Percentiles rank a stretch among this genome's conserved stretches.
phyloP scores from a whole-genome alignment of 2,329 filamentous ascomycete species.

The Stemphylium vesicarium region DNA sequence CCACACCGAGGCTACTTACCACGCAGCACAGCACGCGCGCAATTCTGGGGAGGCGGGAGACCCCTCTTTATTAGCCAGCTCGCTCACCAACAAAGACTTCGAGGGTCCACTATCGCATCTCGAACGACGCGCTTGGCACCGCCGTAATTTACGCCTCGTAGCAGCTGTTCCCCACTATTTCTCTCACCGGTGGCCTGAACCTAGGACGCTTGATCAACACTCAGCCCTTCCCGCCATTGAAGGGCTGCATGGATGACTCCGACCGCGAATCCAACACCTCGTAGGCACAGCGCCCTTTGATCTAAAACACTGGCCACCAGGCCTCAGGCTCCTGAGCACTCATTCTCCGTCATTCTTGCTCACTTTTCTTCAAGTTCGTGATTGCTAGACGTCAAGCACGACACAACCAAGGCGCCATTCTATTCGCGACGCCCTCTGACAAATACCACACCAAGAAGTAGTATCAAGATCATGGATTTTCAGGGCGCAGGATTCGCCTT shows the following conservation, averaged over 20 bases:
- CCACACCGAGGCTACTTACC: background rate
- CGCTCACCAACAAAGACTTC: background rate
- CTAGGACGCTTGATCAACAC: constrained; percentile 12
- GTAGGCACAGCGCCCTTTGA: constrained; percentile 29
- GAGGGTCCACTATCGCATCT: background rate
- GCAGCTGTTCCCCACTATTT: constrained; percentile 16
- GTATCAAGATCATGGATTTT: constrained; percentile 27
- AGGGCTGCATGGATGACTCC: constrained; percentile 30
- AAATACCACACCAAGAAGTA: constrained; percentile 18
- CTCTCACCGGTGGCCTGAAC: constrained; percentile 23
- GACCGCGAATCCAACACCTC: constrained; percentile 9
- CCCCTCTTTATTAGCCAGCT: background rate
- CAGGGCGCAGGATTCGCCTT: constrained; percentile 42
- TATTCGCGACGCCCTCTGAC: constrained; percentile 28
- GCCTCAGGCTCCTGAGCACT: constrained; percentile 42
- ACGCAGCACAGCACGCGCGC: background rate
- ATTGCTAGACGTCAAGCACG: constrained; percentile 24
- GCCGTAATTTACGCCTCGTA: constrained; percentile 8
- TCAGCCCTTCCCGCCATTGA: constrained; percentile 22
- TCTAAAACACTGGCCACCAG: constrained; percentile 32
- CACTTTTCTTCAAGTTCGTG: constrained; percentile 27
- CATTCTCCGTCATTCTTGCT: constrained; percentile 37
- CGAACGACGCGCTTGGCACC: constrained; percentile 10
- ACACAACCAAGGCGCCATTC: constrained; percentile 8
- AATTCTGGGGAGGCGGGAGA: background rate